A percentile compares a stretch with the other conserved stretches of the same genome.
Evolutionary conservation across 2,329 filamentous ascomycete genomes (phyloP).

Genomic region (Myriosclerotinia curreyana): DNA sequence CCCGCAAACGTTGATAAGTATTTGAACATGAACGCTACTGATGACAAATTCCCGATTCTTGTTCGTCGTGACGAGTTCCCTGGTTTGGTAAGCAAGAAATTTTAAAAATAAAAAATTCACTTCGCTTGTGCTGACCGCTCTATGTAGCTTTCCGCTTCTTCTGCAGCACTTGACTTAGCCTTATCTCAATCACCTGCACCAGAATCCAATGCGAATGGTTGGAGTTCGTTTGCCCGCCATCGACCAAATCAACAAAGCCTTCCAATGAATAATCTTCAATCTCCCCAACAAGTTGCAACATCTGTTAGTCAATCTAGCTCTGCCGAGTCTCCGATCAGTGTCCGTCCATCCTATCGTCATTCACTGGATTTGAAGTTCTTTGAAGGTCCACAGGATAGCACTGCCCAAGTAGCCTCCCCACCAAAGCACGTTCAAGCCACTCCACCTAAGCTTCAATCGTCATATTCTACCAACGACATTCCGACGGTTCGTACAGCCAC

Average conservation of each 20-base stretch:
- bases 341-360: constrained; percentile 52
- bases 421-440: constrained; percentile 55
- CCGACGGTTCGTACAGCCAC: constrained; percentile 68
- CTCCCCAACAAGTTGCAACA: constrained; percentile 40
- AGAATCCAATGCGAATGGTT: constrained; percentile 45
- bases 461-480: constrained; percentile 86
- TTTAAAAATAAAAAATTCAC: constrained; percentile 20
- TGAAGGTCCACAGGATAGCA: constrained; percentile 40
- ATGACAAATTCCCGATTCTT: constrained; percentile 85
- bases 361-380: constrained; percentile 54
- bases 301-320: constrained; percentile 40
- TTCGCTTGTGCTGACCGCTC: constrained; percentile 42
- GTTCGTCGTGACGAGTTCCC: constrained; percentile 57
- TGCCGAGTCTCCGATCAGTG: constrained; percentile 47
- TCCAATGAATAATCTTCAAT: constrained; percentile 33
- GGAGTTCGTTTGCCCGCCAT: constrained; percentile 39
- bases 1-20: constrained; percentile 62
- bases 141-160: constrained; percentile 72
- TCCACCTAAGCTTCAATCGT: constrained; percentile 75
- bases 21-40: constrained; percentile 67
- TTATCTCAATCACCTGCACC: constrained; percentile 64
- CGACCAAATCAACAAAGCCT: constrained; percentile 49
- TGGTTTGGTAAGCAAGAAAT: constrained; percentile 34
- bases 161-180: constrained; percentile 76
- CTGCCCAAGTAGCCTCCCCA: constrained; percentile 41